These are phyloP conservation scores for Acidiella bohemica DNA, from an alignment of 495 filamentous ascomycete species.

Conservation along the genomic window DNA sequence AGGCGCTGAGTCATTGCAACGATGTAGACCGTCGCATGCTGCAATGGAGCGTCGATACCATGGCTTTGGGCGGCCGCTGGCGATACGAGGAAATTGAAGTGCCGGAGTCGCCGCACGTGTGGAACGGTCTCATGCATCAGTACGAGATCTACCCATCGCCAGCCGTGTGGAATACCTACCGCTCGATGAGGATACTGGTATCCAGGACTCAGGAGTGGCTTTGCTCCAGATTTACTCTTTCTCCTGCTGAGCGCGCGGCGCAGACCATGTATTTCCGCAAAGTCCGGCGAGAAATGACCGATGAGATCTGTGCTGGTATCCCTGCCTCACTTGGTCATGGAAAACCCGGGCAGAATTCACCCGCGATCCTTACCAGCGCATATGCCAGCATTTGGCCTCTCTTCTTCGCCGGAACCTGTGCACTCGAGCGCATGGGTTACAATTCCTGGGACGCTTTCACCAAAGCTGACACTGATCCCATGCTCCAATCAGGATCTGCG, in stretches of 20 bases:
- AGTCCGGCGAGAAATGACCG: slow-evolving; percentile 14
- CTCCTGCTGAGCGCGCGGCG: slow-evolving; percentile 7
- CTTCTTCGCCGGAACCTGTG: slow-evolving; percentile 18
- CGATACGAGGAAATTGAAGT: slow-evolving; percentile 10
- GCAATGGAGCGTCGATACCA: slow-evolving; percentile 6
- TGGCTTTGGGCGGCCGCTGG: neutral
- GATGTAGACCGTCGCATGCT: slow-evolving; percentile 10
- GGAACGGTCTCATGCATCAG: slow-evolving; percentile 15
- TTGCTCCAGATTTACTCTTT: slow-evolving; percentile 1
- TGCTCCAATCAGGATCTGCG: neutral
- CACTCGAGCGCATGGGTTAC: slow-evolving; percentile 11
- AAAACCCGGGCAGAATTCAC: neutral
- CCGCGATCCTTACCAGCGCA: slow-evolving; percentile 7
- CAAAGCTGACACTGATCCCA: neutral
- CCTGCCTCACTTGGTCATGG: slow-evolving; percentile 11
- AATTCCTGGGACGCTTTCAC: neutral
- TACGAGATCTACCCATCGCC: neutral
- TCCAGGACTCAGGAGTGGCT: slow-evolving; percentile 10
- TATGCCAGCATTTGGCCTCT: slow-evolving; percentile 16
- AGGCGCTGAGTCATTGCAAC: neutral
- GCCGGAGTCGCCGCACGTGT: slow-evolving; percentile 11
- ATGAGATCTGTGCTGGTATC: slow-evolving; percentile 15
- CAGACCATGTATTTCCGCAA: slow-evolving; percentile 11
- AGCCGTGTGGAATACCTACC: slow-evolving; percentile 8
- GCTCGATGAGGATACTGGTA: slow-evolving; percentile 12